A percentile compares a stretch with the other conserved stretches of the same genome.
Evolutionary conservation across 2,329 filamentous ascomycete genomes (phyloP).

Genomic region (Sporothrix schenckii): DNA sequence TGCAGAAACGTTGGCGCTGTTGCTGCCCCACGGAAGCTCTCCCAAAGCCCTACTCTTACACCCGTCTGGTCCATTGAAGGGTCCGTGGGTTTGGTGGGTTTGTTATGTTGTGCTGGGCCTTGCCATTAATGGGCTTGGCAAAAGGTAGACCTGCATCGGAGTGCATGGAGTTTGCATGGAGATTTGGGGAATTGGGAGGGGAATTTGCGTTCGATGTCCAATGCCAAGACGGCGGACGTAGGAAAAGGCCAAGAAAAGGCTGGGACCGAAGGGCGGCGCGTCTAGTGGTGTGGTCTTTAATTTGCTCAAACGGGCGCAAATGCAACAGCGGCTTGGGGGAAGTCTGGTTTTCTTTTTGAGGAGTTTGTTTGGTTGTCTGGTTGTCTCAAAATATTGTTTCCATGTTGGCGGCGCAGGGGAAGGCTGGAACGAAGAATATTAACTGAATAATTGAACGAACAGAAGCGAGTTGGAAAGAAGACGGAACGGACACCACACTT

Average conservation of each 20-base stretch:
- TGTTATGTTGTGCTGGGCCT: background rate
- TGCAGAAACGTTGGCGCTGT: background rate
- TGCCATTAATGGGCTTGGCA: constrained; percentile 5
- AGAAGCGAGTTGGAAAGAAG: constrained; percentile 9
- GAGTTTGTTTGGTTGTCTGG: too few species aligned
- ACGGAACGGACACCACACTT: too few species aligned
- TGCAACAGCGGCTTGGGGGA: constrained; percentile 7
- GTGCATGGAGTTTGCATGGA: too few species aligned
- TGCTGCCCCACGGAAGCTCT: background rate
- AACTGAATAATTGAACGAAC: background rate
- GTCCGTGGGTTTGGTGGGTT: too few species aligned
- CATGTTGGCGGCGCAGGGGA: too few species aligned
- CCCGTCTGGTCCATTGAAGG: background rate
- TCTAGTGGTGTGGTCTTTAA: constrained; percentile 24
- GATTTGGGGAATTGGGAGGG: too few species aligned
- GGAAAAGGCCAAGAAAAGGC: background rate
- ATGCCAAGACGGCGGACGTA: background rate
- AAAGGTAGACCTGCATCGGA: background rate
- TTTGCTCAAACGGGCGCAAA: constrained; percentile 38
- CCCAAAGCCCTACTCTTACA: constrained; percentile 7
- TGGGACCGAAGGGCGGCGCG: background rate
- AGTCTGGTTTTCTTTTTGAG: too few species aligned
- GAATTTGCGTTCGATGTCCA: background rate
- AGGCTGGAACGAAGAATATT: background rate
- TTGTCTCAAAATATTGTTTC: too few species aligned